Evolutionary conservation across 2,329 filamentous ascomycete species (phyloP).

Genomic region (Trichothecium sympodiale): DNA sequence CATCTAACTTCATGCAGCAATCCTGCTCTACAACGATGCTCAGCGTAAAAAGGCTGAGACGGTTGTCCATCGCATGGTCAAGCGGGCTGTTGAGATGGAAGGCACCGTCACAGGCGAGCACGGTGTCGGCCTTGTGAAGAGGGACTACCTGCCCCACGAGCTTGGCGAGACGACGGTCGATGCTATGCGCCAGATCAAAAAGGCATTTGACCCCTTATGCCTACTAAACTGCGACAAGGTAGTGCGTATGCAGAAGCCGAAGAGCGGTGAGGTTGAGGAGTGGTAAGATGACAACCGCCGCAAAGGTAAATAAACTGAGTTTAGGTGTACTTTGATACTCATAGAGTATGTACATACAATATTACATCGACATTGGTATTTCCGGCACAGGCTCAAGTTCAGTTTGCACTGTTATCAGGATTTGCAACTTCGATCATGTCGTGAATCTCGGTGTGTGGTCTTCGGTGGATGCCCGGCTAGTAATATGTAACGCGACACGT

Average conservation of each 20-base stretch:
- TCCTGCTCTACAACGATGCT: constrained; percentile 50
- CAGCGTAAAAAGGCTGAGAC: constrained; percentile 57
- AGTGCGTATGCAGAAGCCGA: constrained; percentile 43
- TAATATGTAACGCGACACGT: too few species aligned
- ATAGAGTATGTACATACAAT: too few species aligned
- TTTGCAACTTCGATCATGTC: too few species aligned
- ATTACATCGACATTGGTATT: too few species aligned
- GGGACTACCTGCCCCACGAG: constrained; percentile 73
- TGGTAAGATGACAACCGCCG: constrained; percentile 26
- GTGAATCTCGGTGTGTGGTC: too few species aligned
- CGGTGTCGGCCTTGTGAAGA: constrained; percentile 73
- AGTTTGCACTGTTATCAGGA: too few species aligned
- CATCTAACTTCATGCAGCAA: constrained; percentile 25
- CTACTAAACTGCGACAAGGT: constrained; percentile 62
- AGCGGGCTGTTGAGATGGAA: constrained; percentile 73
- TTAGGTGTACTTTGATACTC: too few species aligned
- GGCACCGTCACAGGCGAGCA: constrained; percentile 82
- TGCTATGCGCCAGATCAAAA: constrained; percentile 78
- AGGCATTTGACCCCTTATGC: constrained; percentile 66
- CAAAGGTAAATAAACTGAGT: too few species aligned
- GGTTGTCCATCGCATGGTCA: constrained; percentile 75
- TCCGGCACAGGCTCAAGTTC: too few species aligned
- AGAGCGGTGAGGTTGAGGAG: constrained; percentile 29
- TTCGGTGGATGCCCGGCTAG: too few species aligned
- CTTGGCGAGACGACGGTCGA: constrained; percentile 65